Conservation (phyloP, 306 rosid species). For the Vigna nakashimae region DNA sequence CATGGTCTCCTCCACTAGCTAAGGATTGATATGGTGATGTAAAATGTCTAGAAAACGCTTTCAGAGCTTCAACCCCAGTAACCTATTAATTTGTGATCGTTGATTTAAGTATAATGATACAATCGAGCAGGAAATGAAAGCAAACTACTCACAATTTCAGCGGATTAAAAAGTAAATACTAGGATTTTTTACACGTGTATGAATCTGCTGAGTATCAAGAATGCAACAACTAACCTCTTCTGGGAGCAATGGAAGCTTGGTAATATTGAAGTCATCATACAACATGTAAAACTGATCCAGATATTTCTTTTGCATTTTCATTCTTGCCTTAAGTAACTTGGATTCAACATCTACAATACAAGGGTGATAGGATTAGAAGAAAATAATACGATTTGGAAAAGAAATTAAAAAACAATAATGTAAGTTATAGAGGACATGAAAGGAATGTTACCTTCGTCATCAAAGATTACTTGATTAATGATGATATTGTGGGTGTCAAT, state of each 20-base stretch:
- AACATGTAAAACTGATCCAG: slow-evolving; percentile 94
- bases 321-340: slow-evolving; percentile 90
- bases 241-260: slow-evolving; percentile 94
- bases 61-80: slow-evolving; percentile 86
- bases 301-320: slow-evolving; percentile 98
- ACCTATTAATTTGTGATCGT: slow-evolving; percentile 62
- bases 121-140: slow-evolving; percentile 20
- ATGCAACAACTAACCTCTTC: slow-evolving; percentile 71
- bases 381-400: background rate
- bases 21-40: slow-evolving; percentile 64
- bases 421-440: background rate
- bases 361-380: slow-evolving; percentile 17
- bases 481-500: slow-evolving; percentile 97
- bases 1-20: slow-evolving; percentile 49
- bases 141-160: background rate
- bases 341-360: slow-evolving; percentile 80
- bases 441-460: slow-evolving; percentile 74
- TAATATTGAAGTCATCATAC: slow-evolving; percentile 93
- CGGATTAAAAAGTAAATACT: background rate
- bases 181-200: slow-evolving; percentile 7
- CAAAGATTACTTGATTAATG: slow-evolving; percentile 91
- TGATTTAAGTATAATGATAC: slow-evolving; percentile 19
- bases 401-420: background rate
- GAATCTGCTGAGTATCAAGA: slow-evolving; percentile 18
- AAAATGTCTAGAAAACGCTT: slow-evolving; percentile 74